Evolutionary conservation across 2,329 filamentous ascomycete species (phyloP).

Genomic region (Cladorrhinum sp.): DNA sequence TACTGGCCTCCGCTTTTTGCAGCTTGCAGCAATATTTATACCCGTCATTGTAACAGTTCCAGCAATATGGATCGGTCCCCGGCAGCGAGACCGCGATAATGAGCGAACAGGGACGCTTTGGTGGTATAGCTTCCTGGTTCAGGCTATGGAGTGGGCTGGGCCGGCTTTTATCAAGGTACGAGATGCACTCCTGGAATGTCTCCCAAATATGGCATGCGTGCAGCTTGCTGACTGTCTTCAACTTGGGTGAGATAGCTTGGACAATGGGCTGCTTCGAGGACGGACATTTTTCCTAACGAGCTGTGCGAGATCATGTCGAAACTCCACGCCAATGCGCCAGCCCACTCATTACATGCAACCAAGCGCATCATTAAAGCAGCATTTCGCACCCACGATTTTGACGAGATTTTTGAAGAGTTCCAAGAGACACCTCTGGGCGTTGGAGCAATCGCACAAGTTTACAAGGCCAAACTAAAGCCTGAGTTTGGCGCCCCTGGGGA

Average conservation of each 20-base stretch:
- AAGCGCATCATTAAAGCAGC: conserved; percentile 76
- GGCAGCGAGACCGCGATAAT: conserved; percentile 62
- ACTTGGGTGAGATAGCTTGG: conserved; percentile 60
- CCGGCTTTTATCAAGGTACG: conserved; percentile 93
- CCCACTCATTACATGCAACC: conserved; percentile 79
- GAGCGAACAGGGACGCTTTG: conserved; percentile 80
- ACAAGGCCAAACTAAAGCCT: conserved; percentile 87
- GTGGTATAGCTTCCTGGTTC: conserved; percentile 92
- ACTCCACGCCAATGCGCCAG: conserved; percentile 89
- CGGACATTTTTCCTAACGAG: conserved; percentile 92
- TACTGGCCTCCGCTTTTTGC: conserved; percentile 82
- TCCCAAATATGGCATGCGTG: background rate
- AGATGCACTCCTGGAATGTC: background rate
- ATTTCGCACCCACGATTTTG: conserved; percentile 75
- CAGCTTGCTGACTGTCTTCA: background rate
- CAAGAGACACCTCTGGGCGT: conserved; percentile 85
- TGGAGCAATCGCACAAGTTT: conserved; percentile 95
- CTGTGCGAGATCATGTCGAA: conserved; percentile 93
- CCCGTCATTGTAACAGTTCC: conserved; percentile 82
- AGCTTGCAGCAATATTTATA: conserved; percentile 84
- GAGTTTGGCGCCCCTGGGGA: conserved; percentile 65
- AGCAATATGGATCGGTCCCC: conserved; percentile 71
- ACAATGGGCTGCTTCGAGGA: conserved; percentile 95
- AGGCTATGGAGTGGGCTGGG: conserved; percentile 86
- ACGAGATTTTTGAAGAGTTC: conserved; percentile 96